Evolutionary conservation across 768 basidiomycete genomes (phyloP), one percentile per base, ranked within the genome.

Genomic region (Leucocoprinus leucothites): DNA sequence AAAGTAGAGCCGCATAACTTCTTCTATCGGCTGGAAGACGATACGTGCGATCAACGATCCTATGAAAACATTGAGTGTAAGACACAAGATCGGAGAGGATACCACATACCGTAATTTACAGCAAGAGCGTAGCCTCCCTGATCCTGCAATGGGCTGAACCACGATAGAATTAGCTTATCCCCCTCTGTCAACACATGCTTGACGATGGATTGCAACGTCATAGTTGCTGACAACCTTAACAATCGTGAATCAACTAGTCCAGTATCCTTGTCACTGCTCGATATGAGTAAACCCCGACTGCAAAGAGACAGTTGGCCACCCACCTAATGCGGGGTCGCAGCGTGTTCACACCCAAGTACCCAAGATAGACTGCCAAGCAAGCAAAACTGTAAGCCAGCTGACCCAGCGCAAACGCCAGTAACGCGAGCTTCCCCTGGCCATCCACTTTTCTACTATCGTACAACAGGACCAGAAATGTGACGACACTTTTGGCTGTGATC

Each of bases 181-280:
- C 92, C 94, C 65, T 98, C 97, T 0, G 96, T 98, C 24, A 99
- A 74, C 59, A 98, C 81, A 68, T 98, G 97, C 68, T 99, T 99
- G 59, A 98, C 77, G 2, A 97, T 59, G 0, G 90, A 93, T 67
- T 98, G 97, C 1, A 77, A 77, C 19, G 93, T 94, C 84, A 98
- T 90, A 0, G 88, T 91, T 48, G 82, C 69, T 0, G 93, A 89
- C 5, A 98, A 76, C 19, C 73, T 70, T 11, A 91, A 68, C 14
- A 82, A 66, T 25, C 73, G 64, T 7, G 60, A 74, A 76, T 70
- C 67, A 35, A 71, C 66, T 31, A 63, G 64, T 5, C 42, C 34
- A 11, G 34, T 21, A 57, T 63, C 18, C 57, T 51, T 52, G 61
- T 64, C 43, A 21, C 6, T 51, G 25, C 25, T 28, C 38, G 11